Evolutionary conservation across 495 filamentous ascomycete genomes (phyloP).

Genomic region (Astrothelium subdiscretum): DNA sequence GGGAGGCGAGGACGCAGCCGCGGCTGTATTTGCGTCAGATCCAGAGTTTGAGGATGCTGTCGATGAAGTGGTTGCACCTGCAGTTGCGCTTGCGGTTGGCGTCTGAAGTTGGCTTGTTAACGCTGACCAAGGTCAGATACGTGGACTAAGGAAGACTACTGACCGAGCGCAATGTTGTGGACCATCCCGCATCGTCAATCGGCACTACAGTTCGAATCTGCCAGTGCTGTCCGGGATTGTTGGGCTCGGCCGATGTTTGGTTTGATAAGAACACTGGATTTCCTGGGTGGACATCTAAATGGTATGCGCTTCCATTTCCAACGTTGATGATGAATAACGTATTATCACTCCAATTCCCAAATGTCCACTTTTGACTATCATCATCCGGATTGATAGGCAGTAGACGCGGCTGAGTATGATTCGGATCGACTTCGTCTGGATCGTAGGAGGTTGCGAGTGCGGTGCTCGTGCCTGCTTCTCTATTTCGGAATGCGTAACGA

Average conservation of each 20-base stretch:
- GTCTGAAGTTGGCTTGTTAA: not conserved
- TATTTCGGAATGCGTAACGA: not conserved
- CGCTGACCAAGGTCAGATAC: not conserved
- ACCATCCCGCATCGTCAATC: not conserved
- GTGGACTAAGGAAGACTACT: not conserved
- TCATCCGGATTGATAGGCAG: not conserved
- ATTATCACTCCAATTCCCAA: not conserved
- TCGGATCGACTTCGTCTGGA: not conserved
- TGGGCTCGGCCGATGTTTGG: not conserved
- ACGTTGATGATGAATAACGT: not conserved
- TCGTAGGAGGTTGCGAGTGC: not conserved
- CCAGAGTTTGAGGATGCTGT: not conserved
- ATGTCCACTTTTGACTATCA: not conserved
- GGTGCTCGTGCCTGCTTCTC: not conserved
- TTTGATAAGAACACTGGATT: not conserved
- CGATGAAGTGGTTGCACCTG: not conserved
- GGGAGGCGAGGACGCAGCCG: not conserved
- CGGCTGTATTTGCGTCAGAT: too few species aligned
- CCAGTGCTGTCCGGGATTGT: conserved; percentile 1
- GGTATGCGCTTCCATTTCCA: not conserved
- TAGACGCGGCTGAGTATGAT: not conserved
- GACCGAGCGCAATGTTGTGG: not conserved
- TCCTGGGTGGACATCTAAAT: not conserved
- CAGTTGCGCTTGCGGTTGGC: not conserved
- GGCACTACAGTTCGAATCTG: not conserved